These are phyloP conservation scores for Lotus japonicus DNA, from an alignment of 306 rosid genomes.

Conservation along the genomic window DNA sequence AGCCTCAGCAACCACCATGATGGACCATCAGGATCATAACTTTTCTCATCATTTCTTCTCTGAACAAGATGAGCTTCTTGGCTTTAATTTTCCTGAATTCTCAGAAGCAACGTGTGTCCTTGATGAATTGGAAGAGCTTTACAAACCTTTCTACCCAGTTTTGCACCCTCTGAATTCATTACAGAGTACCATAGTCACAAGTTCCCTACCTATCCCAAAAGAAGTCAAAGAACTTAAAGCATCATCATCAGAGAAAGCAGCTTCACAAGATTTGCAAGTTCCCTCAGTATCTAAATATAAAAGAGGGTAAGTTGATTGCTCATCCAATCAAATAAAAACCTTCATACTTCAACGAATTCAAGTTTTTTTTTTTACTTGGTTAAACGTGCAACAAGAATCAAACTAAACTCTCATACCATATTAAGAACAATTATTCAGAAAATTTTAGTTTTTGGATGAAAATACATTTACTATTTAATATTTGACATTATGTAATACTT, in stretches of 20 bases:
- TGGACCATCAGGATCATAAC: conserved; percentile 9
- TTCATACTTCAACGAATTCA: too few relatives aligned
- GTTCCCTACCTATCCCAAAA: conserved; percentile 32
- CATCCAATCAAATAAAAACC: not conserved
- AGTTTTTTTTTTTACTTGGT: too few relatives aligned
- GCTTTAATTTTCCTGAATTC: conserved; percentile 30
- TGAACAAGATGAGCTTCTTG: conserved; percentile 34
- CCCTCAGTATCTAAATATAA: conserved; percentile 20
- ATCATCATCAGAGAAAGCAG: conserved; percentile 19
- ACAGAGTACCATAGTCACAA: conserved; percentile 16
- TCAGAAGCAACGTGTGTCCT: conserved; percentile 38
- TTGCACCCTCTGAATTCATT: conserved; percentile 38
- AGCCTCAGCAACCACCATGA: not conserved
- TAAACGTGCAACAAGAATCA: too few relatives aligned
- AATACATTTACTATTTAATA: too few relatives aligned
- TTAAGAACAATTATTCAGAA: too few relatives aligned
- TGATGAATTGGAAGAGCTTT: conserved; percentile 56
- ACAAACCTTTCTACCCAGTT: conserved; percentile 54
- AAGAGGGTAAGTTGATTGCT: conserved; percentile 35
- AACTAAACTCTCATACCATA: too few relatives aligned
- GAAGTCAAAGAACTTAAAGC: conserved; percentile 24
- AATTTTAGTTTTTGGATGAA: too few relatives aligned
- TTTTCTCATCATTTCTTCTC: conserved; percentile 19
- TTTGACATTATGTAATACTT: too few relatives aligned
- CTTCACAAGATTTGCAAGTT: conserved; percentile 19